These are phyloP conservation scores for Dillenia suffruticosa DNA, from an alignment of 164 flowering plant species.

Conservation along the genomic window DNA sequence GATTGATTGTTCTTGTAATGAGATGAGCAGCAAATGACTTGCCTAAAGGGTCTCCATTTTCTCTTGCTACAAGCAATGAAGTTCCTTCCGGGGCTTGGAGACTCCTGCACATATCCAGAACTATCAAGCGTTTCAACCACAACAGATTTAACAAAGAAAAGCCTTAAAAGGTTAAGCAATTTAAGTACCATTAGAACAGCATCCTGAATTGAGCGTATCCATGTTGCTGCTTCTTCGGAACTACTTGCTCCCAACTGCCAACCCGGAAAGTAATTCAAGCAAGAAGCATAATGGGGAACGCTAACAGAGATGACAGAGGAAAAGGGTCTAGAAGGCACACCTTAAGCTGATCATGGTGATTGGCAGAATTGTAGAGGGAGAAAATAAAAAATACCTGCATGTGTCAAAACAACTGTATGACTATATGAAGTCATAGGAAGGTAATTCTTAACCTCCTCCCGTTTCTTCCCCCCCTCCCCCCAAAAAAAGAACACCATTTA, in stretches of 20 bases:
- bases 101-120: slow-evolving; percentile 29
- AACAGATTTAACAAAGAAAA: neutral
- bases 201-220: slow-evolving; percentile 70
- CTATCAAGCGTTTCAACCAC: neutral
- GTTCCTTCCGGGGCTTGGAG: slow-evolving; percentile 25
- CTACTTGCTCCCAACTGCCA: slow-evolving; percentile 80
- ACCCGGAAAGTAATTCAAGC: neutral
- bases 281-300: no score
- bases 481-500: neutral
- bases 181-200: slow-evolving; percentile 59
- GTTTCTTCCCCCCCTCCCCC: no score
- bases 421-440: no score
- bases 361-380: slow-evolving; percentile 62
- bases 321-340: slow-evolving; percentile 22
- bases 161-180: neutral
- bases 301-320: no score
- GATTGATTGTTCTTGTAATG: no score
- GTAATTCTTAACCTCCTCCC: no score
- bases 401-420: no score
- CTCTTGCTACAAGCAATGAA: slow-evolving; percentile 30
- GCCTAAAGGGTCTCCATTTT: slow-evolving; percentile 66
- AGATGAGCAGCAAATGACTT: neutral
- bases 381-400: slow-evolving; percentile 82
- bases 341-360: slow-evolving; percentile 76
- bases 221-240: slow-evolving; percentile 89